Base-by-base conservation (phyloP, 139 green algal species). In the Chlorella vulgaris region DNA sequence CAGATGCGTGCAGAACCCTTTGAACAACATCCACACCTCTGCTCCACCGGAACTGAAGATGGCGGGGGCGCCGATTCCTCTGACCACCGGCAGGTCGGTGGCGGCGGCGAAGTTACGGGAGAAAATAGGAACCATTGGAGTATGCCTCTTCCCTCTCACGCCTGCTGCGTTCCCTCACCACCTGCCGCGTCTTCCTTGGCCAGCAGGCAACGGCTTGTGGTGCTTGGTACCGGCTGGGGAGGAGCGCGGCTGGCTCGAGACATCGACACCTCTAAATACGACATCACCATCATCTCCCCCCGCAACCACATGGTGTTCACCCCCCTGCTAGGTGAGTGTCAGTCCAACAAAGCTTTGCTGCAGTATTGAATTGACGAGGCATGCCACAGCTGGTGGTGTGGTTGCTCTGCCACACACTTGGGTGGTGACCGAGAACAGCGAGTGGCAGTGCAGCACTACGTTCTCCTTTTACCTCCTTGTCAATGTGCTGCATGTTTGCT, bases 221-320 rank as follows among this genome's bases (percentile, higher is more conserved):
- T 97, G 0, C 74, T 97, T 4, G 94, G 94, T 5, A 94, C 91
- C 7, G 94, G 94, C 6, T 98, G 94, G 94, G 94, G 84, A 0
- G 93, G 84, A 2, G 91, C 90, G 4, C 81, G 93, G 0, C 65
- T 97, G 40, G 61, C 83, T 6, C 85, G 83, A 7, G 92, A 97
- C 78, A 91, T 98, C 15, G 87, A 97, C 68, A 83, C 84, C 4
- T 85, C 88, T 2, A 75, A 89, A 19, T 95, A 91, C 70, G 93
- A 97, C 78, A 75, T 97, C 28, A 97, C 94, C 22, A 91, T 95
- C 8, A 73, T 97, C 0, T 91, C 82, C 2, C 89, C 89, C 0
- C 83, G 91, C 6, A 97, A 96, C 78, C 92, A 97, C 86, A 94
- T 97, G 91, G 91, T 96, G 50, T 97, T 97, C 82, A 97, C 93